phyloP scores from a whole-genome alignment of 345 rosid species.

The Camelina neglecta region DNA sequence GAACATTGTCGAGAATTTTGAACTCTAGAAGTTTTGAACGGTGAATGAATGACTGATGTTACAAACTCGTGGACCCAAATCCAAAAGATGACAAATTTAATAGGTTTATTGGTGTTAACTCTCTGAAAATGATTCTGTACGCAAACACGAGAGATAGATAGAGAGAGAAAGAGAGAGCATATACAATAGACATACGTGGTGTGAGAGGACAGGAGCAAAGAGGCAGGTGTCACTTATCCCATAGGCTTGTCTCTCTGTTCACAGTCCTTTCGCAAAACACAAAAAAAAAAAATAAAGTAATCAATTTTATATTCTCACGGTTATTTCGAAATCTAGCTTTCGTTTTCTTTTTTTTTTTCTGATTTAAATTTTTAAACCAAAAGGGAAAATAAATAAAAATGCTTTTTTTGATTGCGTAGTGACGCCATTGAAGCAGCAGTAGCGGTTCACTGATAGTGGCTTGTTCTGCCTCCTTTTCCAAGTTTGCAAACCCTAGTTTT shows the following conservation, averaged over 20 bases:
- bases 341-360: conserved; percentile 8
- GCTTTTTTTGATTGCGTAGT: conserved; percentile 37
- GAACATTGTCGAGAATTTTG: conserved; percentile 5
- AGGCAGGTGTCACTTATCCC: conserved; percentile 55
- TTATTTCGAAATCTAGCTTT: conserved; percentile 20
- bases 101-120: neutral
- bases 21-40: neutral
- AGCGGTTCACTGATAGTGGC: conserved; percentile 47
- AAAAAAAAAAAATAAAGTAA: neutral
- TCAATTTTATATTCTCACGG: conserved; percentile 26
- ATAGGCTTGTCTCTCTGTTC: conserved; percentile 32
- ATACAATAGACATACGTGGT: conserved; percentile 47
- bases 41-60: neutral
- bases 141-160: conserved; percentile 11
- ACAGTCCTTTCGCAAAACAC: neutral
- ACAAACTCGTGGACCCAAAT: conserved; percentile 38
- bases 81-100: conserved; percentile 21
- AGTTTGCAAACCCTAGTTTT: conserved; percentile 48
- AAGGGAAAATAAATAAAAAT: conserved; percentile 11
- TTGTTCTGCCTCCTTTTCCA: conserved; percentile 43
- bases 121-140: conserved; percentile 18
- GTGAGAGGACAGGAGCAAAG: conserved; percentile 42
- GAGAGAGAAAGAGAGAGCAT: neutral
- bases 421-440: conserved; percentile 56
- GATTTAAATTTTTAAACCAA: conserved; percentile 17